Evolutionary conservation across 1,139 yeast species (phyloP).

Genomic region (Protomyces pachydermus): DNA sequence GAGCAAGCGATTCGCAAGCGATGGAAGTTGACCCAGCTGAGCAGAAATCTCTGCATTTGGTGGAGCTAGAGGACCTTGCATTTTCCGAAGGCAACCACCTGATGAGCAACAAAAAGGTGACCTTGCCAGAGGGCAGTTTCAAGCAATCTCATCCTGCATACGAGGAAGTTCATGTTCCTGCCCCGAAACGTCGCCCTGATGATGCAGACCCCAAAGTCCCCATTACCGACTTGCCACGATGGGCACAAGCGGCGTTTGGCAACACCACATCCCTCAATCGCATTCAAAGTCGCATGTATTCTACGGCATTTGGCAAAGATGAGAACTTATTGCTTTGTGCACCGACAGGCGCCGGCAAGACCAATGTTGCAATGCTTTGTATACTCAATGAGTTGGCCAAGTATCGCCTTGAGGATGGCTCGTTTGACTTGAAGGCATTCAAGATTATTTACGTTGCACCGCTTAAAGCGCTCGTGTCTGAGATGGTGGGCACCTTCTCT

Average conservation of each 20-base stretch:
- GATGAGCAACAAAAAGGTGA: constrained; percentile 61
- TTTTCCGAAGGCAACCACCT: constrained; percentile 71
- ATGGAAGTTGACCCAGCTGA: constrained; percentile 37
- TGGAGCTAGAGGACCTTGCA: constrained; percentile 59
- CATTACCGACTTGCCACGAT: constrained; percentile 62
- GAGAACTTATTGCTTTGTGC: constrained; percentile 81
- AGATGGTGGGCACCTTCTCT: constrained; percentile 82
- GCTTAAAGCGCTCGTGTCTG: constrained; percentile 88
- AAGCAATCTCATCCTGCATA: constrained; percentile 68
- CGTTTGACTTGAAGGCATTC: constrained; percentile 44
- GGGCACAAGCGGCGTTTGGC: constrained; percentile 71
- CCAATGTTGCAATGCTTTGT: constrained; percentile 86
- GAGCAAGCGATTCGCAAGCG: constrained; percentile 35
- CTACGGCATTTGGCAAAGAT: constrained; percentile 66
- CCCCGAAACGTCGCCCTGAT: constrained; percentile 49
- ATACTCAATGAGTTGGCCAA: constrained; percentile 59
- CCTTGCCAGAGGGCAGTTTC: constrained; percentile 76
- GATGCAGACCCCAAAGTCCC: constrained; percentile 50
- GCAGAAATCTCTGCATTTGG: constrained; percentile 36
- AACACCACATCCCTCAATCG: constrained; percentile 69
- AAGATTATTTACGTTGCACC: constrained; percentile 92
- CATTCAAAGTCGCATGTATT: constrained; percentile 77
- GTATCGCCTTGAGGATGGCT: constrained; percentile 48
- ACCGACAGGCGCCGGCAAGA: constrained; percentile 98
- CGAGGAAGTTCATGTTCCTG: constrained; percentile 85